Percentiles rank a stretch among this genome's conserved stretches.
These are phyloP conservation scores for Trichoderma lentiforme DNA, from an alignment of 2,329 filamentous ascomycete genomes.

Conservation along the genomic window DNA sequence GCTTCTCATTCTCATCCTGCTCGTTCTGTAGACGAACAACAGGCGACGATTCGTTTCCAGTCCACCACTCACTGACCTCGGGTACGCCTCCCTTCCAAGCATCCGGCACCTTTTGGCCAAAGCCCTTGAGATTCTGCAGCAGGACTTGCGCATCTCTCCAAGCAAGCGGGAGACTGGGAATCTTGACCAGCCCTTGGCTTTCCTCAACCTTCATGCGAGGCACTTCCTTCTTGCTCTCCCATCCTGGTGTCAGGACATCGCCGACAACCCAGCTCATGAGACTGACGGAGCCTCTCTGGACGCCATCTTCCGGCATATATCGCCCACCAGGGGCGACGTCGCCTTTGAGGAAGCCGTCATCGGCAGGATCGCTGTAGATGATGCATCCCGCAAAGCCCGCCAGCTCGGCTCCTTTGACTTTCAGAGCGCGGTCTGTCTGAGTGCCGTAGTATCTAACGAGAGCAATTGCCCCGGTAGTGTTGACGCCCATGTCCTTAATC, in stretches of 20 bases:
- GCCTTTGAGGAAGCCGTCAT: constrained; percentile 77
- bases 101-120: constrained; percentile 65
- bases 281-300: constrained; percentile 78
- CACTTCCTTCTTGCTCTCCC: constrained; percentile 65
- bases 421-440: constrained; percentile 69
- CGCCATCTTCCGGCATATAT: constrained; percentile 76
- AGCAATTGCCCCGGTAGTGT: constrained; percentile 75
- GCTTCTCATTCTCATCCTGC: constrained; percentile 77
- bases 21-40: constrained; percentile 79
- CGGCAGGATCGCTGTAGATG: constrained; percentile 85
- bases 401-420: constrained; percentile 85
- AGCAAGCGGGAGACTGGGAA: constrained; percentile 84
- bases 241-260: constrained; percentile 89
- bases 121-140: constrained; percentile 70
- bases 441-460: constrained; percentile 78
- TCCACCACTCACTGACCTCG: constrained; percentile 76
- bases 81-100: constrained; percentile 77
- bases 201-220: constrained; percentile 67
- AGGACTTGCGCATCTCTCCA: constrained; percentile 85
- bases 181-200: constrained; percentile 69
- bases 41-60: constrained; percentile 71
- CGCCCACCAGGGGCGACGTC: constrained; percentile 71
- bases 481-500: constrained; percentile 67
- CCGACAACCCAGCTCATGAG: constrained; percentile 80
- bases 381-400: constrained; percentile 84